These are phyloP conservation scores for Saccharomycopsis selenospora DNA, from an alignment of 805 yeast genomes.

Conservation along the genomic window DNA sequence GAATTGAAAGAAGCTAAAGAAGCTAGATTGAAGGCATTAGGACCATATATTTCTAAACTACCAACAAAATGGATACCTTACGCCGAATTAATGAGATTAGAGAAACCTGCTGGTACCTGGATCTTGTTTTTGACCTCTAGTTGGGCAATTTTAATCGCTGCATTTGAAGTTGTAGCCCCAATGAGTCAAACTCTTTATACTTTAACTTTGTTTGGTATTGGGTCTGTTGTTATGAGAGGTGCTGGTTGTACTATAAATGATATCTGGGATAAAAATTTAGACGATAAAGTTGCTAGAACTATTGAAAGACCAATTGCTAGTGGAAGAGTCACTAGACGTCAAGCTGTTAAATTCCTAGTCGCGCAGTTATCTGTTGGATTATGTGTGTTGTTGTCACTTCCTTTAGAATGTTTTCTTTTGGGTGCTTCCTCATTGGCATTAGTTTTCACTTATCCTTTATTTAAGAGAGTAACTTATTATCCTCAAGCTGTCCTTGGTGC, in stretches of 20 bases:
- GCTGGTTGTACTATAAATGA: constrained; percentile 98
- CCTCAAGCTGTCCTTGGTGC: constrained; percentile 81
- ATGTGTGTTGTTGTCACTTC: constrained; percentile 62
- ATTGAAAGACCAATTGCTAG: constrained; percentile 89
- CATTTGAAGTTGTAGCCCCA: constrained; percentile 65
- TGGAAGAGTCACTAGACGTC: constrained; percentile 62
- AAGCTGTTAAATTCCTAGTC: constrained; percentile 64
- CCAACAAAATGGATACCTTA: constrained; percentile 80
- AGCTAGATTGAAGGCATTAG: constrained; percentile 42
- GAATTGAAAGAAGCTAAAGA: constrained; percentile 34
- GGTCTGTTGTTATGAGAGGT: constrained; percentile 89
- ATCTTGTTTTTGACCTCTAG: constrained; percentile 75
- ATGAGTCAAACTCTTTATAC: constrained; percentile 52
- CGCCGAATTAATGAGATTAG: constrained; percentile 85
- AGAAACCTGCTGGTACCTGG: constrained; percentile 94
- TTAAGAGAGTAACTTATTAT: constrained; percentile 90
- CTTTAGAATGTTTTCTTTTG: constrained; percentile 70
- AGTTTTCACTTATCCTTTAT: constrained; percentile 83
- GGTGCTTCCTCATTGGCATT: constrained; percentile 78
- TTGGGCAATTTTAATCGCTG: constrained; percentile 93
- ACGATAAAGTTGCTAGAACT: constrained; percentile 80
- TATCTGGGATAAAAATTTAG: constrained; percentile 74
- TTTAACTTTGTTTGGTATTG: constrained; percentile 67
- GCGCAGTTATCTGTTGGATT: constrained; percentile 72
- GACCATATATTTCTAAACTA: constrained; percentile 48